Base-by-base conservation (phyloP, 306 rosid species). In the Malus sieversii region DNA sequence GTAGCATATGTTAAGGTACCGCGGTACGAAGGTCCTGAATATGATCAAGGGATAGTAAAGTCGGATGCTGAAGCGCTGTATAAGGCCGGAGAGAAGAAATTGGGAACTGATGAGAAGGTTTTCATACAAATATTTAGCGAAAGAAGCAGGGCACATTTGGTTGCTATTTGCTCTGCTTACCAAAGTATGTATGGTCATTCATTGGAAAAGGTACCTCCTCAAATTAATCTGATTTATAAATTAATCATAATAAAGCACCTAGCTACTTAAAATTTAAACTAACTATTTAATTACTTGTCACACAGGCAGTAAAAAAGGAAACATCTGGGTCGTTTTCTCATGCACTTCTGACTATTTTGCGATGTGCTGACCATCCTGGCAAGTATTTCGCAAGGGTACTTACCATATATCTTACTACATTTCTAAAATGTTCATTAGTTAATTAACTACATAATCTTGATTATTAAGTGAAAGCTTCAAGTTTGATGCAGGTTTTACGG, bases 331-430 rank as follows among this genome's bases (percentile, higher is more conserved):
- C 68, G 57, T 90, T 93, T 40, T 88, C 77, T 77, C 58, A 72
- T 45, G 95, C 89, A 55, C 97, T 93, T 71, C 10, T 82, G 79
- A 85, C 93, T 66, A 89, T 93, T 60, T 51, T 89, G 77, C 86
- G 42, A 69, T 87, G 93, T 45, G 81, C 96, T 48, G 86, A 83
- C 81, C 87, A 87, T 88, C 96, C 92, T 32, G 90, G 85, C 8
- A 79, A 65, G 79, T 89, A 80, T 74, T 93, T 93, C n/a, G 89
- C 97, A 2, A 86, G 86, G 98, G 98, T 93, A 86, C 74, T 35
- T 18, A 32, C 46, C 27, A 32, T 15, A 13, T 46, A 46, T 46
- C 18, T 46, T 12, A 13, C 14, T 46, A 13, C 14, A 46, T 44
- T 44, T 44, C 13, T 46, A 46, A 14, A 46, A 12, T 46, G 52